Evolutionary conservation across 805 yeast species (phyloP).

Genomic region (Saccharomycopsis olivae): DNA sequence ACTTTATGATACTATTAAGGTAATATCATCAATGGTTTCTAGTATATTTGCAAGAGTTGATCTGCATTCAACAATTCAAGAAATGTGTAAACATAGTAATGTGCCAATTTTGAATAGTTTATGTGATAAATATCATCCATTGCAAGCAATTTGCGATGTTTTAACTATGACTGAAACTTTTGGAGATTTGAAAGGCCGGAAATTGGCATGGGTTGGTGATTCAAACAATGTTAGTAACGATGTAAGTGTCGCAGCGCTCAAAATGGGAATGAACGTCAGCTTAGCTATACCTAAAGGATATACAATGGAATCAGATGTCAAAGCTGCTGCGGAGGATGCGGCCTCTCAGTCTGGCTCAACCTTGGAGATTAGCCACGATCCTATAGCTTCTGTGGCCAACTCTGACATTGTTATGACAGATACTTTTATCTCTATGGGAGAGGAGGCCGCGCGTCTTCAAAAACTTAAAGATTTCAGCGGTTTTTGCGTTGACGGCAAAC

Average conservation of each 20-base stretch:
- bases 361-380: conserved; percentile 58
- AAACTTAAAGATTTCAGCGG: conserved; percentile 77
- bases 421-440: conserved; percentile 97
- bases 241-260: conserved; percentile 77
- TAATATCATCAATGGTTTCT: conserved; percentile 93
- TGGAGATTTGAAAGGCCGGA: conserved; percentile 30
- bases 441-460: conserved; percentile 65
- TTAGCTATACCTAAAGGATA: conserved; percentile 78
- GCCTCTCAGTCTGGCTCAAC: conserved; percentile 39
- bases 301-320: conserved; percentile 47
- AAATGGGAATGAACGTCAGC: conserved; percentile 71
- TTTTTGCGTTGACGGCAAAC: conserved; percentile 66
- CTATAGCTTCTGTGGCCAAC: conserved; percentile 56
- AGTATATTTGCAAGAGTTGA: conserved; percentile 95
- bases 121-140: conserved; percentile 88
- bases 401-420: conserved; percentile 89
- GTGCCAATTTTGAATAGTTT: conserved; percentile 92
- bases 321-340: conserved; percentile 41
- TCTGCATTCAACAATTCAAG: conserved; percentile 70
- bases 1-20: conserved; percentile 77
- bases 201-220: conserved; percentile 94
- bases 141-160: conserved; percentile 90
- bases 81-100: conserved; percentile 62
- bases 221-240: conserved; percentile 94
- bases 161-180: conserved; percentile 78